Conservation (phyloP, 2,329 filamentous ascomycete genomes). For the Penicillium verrucosum region DNA sequence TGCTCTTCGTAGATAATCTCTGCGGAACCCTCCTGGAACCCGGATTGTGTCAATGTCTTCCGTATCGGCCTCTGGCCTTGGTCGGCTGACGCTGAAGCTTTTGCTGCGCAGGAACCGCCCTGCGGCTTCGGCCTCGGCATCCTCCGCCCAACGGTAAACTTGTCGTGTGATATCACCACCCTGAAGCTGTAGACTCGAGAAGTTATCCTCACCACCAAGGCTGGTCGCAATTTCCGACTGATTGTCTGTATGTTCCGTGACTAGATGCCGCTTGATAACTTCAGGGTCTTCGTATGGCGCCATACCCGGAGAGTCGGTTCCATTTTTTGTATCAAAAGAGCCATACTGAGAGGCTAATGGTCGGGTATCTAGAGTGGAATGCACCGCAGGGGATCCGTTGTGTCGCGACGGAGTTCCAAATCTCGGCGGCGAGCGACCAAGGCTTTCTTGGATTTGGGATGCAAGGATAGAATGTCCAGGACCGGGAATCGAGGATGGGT, state of each 20-base stretch:
- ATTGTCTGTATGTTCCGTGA: conserved; percentile 44
- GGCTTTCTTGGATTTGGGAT: conserved; percentile 74
- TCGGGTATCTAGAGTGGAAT: conserved; percentile 45
- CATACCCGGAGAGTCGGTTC: conserved; percentile 19
- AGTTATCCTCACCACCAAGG: conserved; percentile 66
- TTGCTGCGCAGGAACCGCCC: conserved; percentile 70
- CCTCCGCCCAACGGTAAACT: conserved; percentile 95
- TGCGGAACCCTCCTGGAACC: conserved; percentile 86
- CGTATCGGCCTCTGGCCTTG: conserved; percentile 73
- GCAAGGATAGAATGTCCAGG: conserved; percentile 86
- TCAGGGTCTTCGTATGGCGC: conserved; percentile 82
- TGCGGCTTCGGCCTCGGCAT: conserved; percentile 65
- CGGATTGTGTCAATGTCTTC: conserved; percentile 88
- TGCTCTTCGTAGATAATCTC: conserved; percentile 79
- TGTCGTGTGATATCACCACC: conserved; percentile 92
- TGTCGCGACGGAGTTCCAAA: conserved; percentile 49
- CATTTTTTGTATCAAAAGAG: conserved; percentile 68
- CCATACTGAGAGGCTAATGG: conserved; percentile 72
- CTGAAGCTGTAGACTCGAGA: conserved; percentile 88
- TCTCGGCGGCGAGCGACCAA: conserved; percentile 52
- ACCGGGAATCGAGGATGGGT: conserved; percentile 61
- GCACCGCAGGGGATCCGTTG: conserved; percentile 57
- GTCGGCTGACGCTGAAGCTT: conserved; percentile 77
- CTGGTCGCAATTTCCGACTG: conserved; percentile 36
- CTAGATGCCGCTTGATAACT: conserved; percentile 83